Conservation (phyloP, 2,329 filamentous ascomycete species). For the Talaromyces verruculosus region DNA sequence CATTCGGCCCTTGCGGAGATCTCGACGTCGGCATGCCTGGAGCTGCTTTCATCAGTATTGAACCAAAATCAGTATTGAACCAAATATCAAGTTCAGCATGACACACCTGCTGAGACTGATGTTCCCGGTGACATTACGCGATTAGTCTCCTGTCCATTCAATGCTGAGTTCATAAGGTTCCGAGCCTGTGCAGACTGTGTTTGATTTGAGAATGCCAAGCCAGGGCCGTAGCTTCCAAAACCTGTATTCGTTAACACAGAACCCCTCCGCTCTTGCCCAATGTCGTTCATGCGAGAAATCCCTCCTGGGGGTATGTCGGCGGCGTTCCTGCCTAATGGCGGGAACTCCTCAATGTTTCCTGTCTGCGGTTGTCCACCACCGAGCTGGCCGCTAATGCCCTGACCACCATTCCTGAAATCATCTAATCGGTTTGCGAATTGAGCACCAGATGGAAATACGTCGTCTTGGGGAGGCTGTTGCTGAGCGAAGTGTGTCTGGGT, state of each 20-base stretch:
- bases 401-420: constrained; percentile 59
- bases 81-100: background rate
- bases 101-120: constrained; percentile 33
- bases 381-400: constrained; percentile 54
- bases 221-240: constrained; percentile 41
- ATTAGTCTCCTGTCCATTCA: constrained; percentile 40
- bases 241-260: constrained; percentile 54
- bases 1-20: constrained; percentile 47
- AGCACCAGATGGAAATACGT: constrained; percentile 47
- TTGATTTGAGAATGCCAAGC: constrained; percentile 47
- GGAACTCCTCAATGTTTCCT: constrained; percentile 61
- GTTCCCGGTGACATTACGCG: constrained; percentile 40
- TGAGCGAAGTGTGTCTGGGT: constrained; percentile 42
- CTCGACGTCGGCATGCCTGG: constrained; percentile 41
- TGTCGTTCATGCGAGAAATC: constrained; percentile 44
- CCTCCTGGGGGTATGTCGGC: constrained; percentile 17
- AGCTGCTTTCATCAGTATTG: constrained; percentile 14
- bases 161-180: constrained; percentile 31
- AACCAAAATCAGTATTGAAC: background rate
- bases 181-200: constrained; percentile 38
- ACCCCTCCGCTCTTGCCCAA: constrained; percentile 51
- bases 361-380: constrained; percentile 54
- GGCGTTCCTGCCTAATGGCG: constrained; percentile 56
- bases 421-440: constrained; percentile 55
- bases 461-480: constrained; percentile 50